Evolutionary conservation across 225 moss, liverwort and hornwort genomes (phyloP), one percentile per base, ranked within the genome.

Genomic region (Rhytidiadelphus loreus): DNA sequence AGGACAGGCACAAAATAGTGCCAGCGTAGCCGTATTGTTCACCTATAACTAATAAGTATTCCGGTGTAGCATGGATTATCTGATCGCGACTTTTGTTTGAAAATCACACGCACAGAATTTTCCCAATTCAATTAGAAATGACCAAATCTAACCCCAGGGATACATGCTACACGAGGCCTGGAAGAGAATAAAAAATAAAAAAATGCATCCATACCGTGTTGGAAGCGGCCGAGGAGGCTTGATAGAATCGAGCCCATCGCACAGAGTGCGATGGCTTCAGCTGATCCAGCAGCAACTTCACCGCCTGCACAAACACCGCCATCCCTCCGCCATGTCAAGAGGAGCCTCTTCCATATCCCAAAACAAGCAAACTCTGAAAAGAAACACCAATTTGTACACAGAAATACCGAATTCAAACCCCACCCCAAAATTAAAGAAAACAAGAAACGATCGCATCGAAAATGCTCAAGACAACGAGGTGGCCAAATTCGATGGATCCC

Each of bases 221-320:
- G 46, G 87, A 87, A 32, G 86, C 85, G 1, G 89, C 85, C 61
- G 82, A 53, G 17, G 86, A 86, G 30, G 73, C 79, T 46, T 93
- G 85, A 44, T 93, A 87, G 72, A 78, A 79, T 22, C 91, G 86
- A 52, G 87, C 79, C 91, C 91, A 90, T 85, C 88, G 62, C 13
- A 75, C 89, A 13, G 84, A 83, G 62, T 89, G 41, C 30, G 69
- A 88, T 28, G 85, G 87, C 89, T 89, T 91, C 64, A 92, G 88
- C 70, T 89, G 89, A 52, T 89, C 89, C 79, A 91, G 91, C 74
- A 92, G 83, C 91, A 89, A 86, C 48, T 91, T 91, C 78, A 91
- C 89, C 86, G 86, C 89, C 89, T 92, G 85, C 85, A 35, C 52
- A 82, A 66, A 57, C 28, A 69, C 24, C 70, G 11, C 37, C 23